phyloP scores from a whole-genome alignment of 441 rosid genomes.

The Populus hybrid region DNA sequence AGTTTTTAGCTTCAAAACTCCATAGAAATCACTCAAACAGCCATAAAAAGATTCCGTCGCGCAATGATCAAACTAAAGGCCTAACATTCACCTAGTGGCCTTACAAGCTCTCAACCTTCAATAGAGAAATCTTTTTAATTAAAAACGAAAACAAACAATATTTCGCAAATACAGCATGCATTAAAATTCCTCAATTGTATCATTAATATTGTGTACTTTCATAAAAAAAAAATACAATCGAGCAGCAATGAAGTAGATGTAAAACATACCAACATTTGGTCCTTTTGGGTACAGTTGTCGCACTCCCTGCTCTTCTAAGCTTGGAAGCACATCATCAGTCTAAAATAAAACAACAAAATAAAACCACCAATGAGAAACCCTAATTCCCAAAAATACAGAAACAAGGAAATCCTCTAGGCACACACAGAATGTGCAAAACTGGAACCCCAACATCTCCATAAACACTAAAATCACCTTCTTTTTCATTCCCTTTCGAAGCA shows the following conservation, averaged over 20 bases:
- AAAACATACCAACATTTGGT: slow-evolving; percentile 60
- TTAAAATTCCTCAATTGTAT: too few relatives aligned
- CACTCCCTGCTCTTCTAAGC: slow-evolving; percentile 95
- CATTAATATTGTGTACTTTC: not conserved
- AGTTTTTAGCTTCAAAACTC: not conserved
- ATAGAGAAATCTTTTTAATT: not conserved
- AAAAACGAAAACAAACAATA: not conserved
- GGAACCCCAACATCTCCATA: not conserved
- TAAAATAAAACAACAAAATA: slow-evolving; percentile 19
- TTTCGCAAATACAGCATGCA: not conserved
- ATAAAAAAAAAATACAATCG: not conserved
- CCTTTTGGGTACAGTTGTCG: slow-evolving; percentile 83
- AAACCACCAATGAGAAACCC: not conserved
- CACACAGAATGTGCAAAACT: not conserved
- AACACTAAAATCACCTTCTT: too few relatives aligned
- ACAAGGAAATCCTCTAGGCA: not conserved
- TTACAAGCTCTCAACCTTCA: not conserved
- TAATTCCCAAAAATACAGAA: not conserved
- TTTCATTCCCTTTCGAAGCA: not conserved
- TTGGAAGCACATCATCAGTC: slow-evolving; percentile 94
- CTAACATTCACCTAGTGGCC: not conserved
- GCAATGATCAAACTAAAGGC: not conserved
- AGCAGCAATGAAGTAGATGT: not conserved
- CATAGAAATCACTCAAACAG: not conserved
- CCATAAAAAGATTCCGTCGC: not conserved